Evolutionary conservation across 108 stramenopile genomes (phyloP), one percentile per base, ranked within the genome.

Genomic region (Parietichytrium sp.): DNA sequence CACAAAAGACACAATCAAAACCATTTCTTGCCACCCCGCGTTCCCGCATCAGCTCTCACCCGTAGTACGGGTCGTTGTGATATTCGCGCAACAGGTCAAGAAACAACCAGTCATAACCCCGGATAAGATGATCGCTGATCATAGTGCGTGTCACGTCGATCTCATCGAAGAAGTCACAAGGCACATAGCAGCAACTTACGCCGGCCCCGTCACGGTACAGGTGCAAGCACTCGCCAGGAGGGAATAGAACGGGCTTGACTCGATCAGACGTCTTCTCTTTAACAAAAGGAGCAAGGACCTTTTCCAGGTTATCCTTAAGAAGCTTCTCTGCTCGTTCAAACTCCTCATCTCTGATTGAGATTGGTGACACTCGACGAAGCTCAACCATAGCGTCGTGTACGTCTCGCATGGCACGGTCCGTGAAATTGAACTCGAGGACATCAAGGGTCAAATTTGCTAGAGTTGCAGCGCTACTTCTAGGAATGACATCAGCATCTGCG

Each of bases 121-220:
- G 83, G 49, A 93, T 89, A 47, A 92, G 80, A 81, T 94, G 93
- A 79, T 94, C 93, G 48, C 90, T 85, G 3, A 93, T 78, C 92
- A 94, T 92, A n/a, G 91, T 92, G 10, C 93, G 88, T 20, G 87
- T 82, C 3, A 94, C 82, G 72, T 92, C 93, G 49, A 49, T 49
- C 52, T 53, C 52, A 20, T 45, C 29, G 6, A 79, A 53, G 20
- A 52, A 31, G 48, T 48, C 42, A 26, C 26, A 82, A 23, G 92
- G 92, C 16, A 87, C 87, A 49, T 92, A 90, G n/a, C 88, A 83
- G n/a, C 91, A 92, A 29, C 87, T 55, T 23, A 92, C 80, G 10
- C 92, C 91, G 78, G 84, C 83, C 3, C 93, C 93, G 79, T 94
- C 92, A 4, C 92, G 88, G 81, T 88, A 93, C 78, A 94, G 87